These are phyloP conservation scores for Mycena latifolia DNA, from an alignment of 768 basidiomycete genomes.

Conservation along the genomic window DNA sequence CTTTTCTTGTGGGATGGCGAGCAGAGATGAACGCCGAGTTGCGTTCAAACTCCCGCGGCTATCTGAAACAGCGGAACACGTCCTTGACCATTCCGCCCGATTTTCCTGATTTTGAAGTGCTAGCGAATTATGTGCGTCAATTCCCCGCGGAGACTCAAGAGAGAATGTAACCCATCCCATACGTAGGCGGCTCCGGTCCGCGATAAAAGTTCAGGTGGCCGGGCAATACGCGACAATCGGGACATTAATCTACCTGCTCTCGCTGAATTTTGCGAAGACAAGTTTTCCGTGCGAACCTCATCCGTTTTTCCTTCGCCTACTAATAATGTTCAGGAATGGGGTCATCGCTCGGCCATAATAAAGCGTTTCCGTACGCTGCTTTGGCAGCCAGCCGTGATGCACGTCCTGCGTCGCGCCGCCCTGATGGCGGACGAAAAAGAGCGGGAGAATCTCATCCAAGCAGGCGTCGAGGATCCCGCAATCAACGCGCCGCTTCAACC, in stretches of 20 bases:
- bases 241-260: too few species aligned
- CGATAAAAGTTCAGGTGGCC: slow-evolving; percentile 55
- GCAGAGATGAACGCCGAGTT: slow-evolving; percentile 60
- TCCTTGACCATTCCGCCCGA: slow-evolving; percentile 55
- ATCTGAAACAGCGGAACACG: slow-evolving; percentile 61
- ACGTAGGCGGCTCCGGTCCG: slow-evolving; percentile 36
- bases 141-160: slow-evolving; percentile 49
- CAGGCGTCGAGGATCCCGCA: neutral
- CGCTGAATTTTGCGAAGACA: slow-evolving; percentile 74
- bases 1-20: slow-evolving; percentile 66
- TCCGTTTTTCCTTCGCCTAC: neutral
- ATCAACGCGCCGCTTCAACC: neutral
- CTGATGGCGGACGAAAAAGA: slow-evolving; percentile 56
- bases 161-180: too few species aligned
- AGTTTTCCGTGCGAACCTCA: slow-evolving; percentile 51
- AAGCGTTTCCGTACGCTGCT: slow-evolving; percentile 75
- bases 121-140: slow-evolving; percentile 70
- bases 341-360: slow-evolving; percentile 68
- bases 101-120: slow-evolving; percentile 68
- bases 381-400: slow-evolving; percentile 71
- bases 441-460: slow-evolving; percentile 2
- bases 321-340: slow-evolving; percentile 65
- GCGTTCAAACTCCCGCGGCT: slow-evolving; percentile 59
- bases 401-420: slow-evolving; percentile 65
- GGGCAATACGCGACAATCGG: slow-evolving; percentile 24